Percentiles rank a stretch among this genome's conserved stretches.
Evolutionary conservation across 106 monocot genomes (phyloP).

Genomic region (Platanthera zijinensis): DNA sequence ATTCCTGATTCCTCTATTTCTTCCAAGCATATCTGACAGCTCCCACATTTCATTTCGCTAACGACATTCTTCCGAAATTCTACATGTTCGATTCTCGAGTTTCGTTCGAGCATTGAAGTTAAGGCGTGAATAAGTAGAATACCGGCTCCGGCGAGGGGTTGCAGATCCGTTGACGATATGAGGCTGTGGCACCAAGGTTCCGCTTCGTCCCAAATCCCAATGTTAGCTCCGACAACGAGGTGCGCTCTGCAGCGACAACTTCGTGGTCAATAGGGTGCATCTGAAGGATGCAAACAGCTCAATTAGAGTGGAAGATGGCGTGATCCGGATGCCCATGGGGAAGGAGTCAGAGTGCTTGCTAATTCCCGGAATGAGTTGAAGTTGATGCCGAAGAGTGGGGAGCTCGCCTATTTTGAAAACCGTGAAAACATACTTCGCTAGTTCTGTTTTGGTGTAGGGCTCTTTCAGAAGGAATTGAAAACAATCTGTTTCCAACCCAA

Average conservation of each 20-base stretch:
- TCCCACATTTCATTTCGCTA: slow-evolving; percentile 9
- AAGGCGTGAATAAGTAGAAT: slow-evolving; percentile 10
- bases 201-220: no score
- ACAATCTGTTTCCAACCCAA: no score
- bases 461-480: no score
- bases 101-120: slow-evolving; percentile 16
- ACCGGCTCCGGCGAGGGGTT: no score
- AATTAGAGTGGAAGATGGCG: slow-evolving; percentile 91
- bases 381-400: no score
- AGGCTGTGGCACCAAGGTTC: no score
- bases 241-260: slow-evolving; percentile 75
- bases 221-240: no score
- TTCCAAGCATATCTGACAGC: slow-evolving; percentile 35
- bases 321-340: slow-evolving; percentile 74
- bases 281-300: slow-evolving; percentile 90
- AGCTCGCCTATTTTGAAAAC: no score
- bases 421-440: no score
- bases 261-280: slow-evolving; percentile 77
- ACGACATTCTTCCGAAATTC: slow-evolving; percentile 50
- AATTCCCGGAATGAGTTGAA: no score
- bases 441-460: no score
- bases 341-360: slow-evolving; percentile 50
- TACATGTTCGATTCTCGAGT: slow-evolving; percentile 26
- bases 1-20: slow-evolving; percentile 22
- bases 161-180: no score